Base-by-base conservation (phyloP, 208 protist genomes). In the Angomonas deanei region DNA sequence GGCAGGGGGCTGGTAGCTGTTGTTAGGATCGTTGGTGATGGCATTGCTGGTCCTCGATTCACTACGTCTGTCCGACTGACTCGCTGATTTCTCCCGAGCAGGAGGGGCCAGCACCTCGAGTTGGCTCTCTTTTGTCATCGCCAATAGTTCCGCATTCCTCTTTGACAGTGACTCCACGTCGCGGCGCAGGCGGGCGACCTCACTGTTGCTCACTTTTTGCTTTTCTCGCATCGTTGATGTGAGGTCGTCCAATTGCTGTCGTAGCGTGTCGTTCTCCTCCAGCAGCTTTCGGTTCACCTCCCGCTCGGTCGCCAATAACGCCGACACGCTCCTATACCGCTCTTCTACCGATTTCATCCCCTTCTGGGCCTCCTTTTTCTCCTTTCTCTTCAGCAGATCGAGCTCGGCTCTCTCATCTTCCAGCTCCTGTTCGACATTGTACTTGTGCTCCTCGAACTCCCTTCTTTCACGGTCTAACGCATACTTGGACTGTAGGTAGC, bases 121-220 rank as follows among this genome's bases (percentile, higher is more conserved):
- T 60, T 94, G 86, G 47, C 86, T 74, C 55, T 96, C 78, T 48
- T 80, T 74, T 28, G 84, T 61, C 79, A 96, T 86, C 17, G 82
- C 72, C 0, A 92, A 70, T 23, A 96, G 64, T 42, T 94, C 83
- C 13, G 71, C 72, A 66, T 96, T 96, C 39, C 91, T 85, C 21
- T 75, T 70, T 11, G 84, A 82, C 13, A 96, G 86, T 23, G 84
- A 88, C n/a, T 91, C 86, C 38, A 91, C 76, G 49, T 94, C 88
- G 31, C 83, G 78, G 31, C 80, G 80, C 66, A 94, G 79, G 31
- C 87, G 85, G 19, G 48, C 69, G 21, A 84, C 74, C 72, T 93
- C 84, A 17, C 70, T 70, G 76, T 91, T 88, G 55, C 92, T 84
- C 38, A 66, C 48, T 42, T 68, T 65, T 50, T 90, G 84, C 64